Base-by-base conservation (phyloP, 2,329 filamentous ascomycete genomes). In the Dothidotthia symphoricarpi region DNA sequence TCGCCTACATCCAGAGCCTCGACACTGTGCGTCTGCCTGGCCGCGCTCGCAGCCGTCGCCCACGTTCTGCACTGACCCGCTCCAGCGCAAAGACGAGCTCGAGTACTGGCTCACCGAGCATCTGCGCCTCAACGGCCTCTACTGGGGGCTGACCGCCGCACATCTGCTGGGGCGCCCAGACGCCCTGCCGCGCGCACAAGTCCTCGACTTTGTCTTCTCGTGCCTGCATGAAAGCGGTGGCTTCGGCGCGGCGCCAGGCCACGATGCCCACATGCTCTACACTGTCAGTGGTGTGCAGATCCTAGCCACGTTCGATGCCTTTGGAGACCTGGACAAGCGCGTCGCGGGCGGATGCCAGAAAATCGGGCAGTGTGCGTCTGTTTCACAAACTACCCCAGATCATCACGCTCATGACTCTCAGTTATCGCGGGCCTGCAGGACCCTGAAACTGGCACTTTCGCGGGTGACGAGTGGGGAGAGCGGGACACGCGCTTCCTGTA, bases 51-150 rank as follows among this genome's bases (percentile, higher is more conserved):
- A 31, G 33, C 44, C 40, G 42, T 32, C 42, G 32, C 26, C 39
- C 45, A 24, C 43, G 36, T 51, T 41, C 47, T 45, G 55, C 61
- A 59, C 69, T 71, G 61, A 74, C 58, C 45, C 47, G 59, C 55
- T 59, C 55, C 70, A 85, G 81, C 84, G 86, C 63, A 89, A 86
- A 72, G 89, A 97, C 75, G 88, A 96, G 69, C 83, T 95, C 56
- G 89, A 96, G 68, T 98, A 97, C 73, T 96, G 91, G 86, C 76
- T 97, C 63, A 98, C 93, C 11, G 91, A 98, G 69, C 93, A 98
- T 66, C 77, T 98, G 52, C 88, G 93, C 45, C 78, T 98, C 41
- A 96, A 93, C 65, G 93, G 93, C 29, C 80, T 98, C 31, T 98
- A 98, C 69, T 98, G 93, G 93, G 93, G 93, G 11, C 71, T 98